Conservation (phyloP, 768 basidiomycete species). For the Clavaria fumosa region DNA sequence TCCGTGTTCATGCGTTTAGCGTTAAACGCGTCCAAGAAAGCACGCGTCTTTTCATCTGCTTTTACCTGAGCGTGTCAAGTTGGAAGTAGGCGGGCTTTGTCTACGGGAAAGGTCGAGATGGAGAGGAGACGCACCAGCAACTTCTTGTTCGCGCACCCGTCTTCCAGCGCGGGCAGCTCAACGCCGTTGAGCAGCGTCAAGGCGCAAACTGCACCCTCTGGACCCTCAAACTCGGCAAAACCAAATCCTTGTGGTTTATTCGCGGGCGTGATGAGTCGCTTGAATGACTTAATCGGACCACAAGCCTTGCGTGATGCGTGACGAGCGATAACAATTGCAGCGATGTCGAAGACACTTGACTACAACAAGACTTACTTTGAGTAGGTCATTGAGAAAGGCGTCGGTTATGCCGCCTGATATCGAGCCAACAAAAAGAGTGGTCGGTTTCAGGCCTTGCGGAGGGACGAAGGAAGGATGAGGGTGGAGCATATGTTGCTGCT, state of each 20-base stretch:
- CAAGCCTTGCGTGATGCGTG: conserved; percentile 72
- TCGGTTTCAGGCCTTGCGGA: conserved; percentile 53
- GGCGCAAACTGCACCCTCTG: conserved; percentile 75
- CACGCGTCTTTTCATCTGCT: conserved; percentile 89
- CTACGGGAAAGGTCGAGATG: conserved; percentile 21
- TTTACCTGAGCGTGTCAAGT: conserved; percentile 61
- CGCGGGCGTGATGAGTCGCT: conserved; percentile 80
- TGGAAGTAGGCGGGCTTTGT: conserved; percentile 32
- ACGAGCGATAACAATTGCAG: not conserved
- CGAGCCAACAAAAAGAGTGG: conserved; percentile 81
- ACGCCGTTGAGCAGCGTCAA: conserved; percentile 32
- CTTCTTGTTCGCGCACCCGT: conserved; percentile 37
- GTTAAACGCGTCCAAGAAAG: conserved; percentile 76
- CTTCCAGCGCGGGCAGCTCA: conserved; percentile 38
- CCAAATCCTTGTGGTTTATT: conserved; percentile 95
- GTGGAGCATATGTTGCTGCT: conserved; percentile 62
- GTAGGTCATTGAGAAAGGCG: conserved; percentile 58
- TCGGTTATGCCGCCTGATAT: conserved; percentile 91
- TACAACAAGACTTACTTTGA: conserved; percentile 39
- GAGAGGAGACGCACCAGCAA: conserved; percentile 51
- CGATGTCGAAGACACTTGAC: not conserved
- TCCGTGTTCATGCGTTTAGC: conserved; percentile 67
- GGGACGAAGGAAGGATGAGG: conserved; percentile 32
- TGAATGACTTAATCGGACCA: conserved; percentile 80
- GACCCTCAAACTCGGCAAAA: conserved; percentile 91